Conservation (phyloP, 2,329 filamentous ascomycete species). For the Ambrosiella xylebori region DNA sequence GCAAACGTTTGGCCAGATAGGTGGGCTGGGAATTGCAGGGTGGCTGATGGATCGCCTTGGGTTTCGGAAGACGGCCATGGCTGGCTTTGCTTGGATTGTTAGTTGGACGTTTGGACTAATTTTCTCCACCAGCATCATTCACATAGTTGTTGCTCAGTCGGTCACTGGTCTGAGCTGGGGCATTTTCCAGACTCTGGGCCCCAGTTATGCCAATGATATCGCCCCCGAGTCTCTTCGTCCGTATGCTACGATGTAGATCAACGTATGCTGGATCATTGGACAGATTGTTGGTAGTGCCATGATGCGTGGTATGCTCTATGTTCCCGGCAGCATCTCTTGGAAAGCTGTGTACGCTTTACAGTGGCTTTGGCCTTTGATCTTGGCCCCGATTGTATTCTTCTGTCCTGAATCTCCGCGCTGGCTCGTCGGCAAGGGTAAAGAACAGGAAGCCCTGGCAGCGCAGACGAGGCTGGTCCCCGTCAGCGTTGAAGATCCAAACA, state of each 20-base stretch:
- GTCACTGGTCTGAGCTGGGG: conserved; percentile 26
- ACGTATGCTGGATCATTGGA: conserved; percentile 27
- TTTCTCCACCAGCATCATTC: conserved; percentile 22
- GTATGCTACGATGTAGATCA: conserved; percentile 25
- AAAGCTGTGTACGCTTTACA: conserved; percentile 28
- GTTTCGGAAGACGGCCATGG: conserved; percentile 25
- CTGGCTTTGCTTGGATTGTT: conserved; percentile 20
- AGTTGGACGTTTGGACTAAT: conserved; percentile 27
- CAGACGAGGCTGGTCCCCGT: conserved; percentile 17
- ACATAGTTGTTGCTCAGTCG: conserved; percentile 24
- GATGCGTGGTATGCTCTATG: conserved; percentile 20
- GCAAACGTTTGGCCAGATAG: conserved; percentile 27
- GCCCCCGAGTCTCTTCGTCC: conserved; percentile 19
- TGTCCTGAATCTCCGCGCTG: conserved; percentile 27
- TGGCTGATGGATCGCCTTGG: conserved; percentile 24
- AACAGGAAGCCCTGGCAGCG: conserved; percentile 16
- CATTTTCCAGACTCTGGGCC: conserved; percentile 23
- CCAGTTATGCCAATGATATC: conserved; percentile 26
- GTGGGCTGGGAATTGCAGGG: conserved; percentile 28
- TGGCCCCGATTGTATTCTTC: conserved; percentile 22
- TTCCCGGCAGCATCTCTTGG: conserved; percentile 24
- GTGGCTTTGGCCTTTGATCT: conserved; percentile 26
- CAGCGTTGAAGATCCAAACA: conserved; percentile 16
- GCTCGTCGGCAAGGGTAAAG: conserved; percentile 25
- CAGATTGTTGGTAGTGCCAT: conserved; percentile 26